Evolutionary conservation across 257 asterid species (phyloP), one percentile per base, ranked within the genome.

Genomic region (Coffea canephora): DNA sequence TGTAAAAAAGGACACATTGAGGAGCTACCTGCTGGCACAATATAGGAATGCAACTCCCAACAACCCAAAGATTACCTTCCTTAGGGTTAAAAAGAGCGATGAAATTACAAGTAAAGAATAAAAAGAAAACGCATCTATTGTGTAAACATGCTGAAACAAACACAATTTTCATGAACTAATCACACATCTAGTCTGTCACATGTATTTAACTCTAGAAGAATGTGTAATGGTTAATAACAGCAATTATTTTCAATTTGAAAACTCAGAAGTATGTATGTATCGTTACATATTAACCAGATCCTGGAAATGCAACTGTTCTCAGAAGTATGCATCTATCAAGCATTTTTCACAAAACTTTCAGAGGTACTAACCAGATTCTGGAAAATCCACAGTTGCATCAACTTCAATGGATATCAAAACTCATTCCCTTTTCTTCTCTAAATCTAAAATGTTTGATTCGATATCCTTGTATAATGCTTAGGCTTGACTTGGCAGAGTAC

Each of bases 401-500:
- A 78, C 73, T 77, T 83, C 82, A 65, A 76, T 79, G 49, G 78
- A 66, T 75, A 75, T 67, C 61, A 78, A 34, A 77, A 54, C 73
- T 75, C 62, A 76, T 83, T 83, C 69, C 79, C 87, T 46, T 76
- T 69, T 78, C 87, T 84, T 85, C 83, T 91, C 91, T 50, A 82
- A 69, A 55, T 83, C 83, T 82, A 71, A 73, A 59, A 82, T 71
- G 79, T 80, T 87, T 71, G 85, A 79, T 57, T 85, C 79, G 62
- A 91, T 84, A 59, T 89, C 87, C 80, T 86, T 87, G 82, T 80
- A 83, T 87, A 80, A 90, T 67, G 88, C 79, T 86, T 91, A 92
- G 25, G 90, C 89, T 85, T 84, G 89, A 87, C 75, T 65, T 74
- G 95, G 91, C 77, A 96, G 87, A 85, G 85, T 83, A 79, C 77